Evolutionary conservation across 176 grass and related monocot species (phyloP), one percentile per base, ranked within the genome.

Genomic region (Carex kokanica): DNA sequence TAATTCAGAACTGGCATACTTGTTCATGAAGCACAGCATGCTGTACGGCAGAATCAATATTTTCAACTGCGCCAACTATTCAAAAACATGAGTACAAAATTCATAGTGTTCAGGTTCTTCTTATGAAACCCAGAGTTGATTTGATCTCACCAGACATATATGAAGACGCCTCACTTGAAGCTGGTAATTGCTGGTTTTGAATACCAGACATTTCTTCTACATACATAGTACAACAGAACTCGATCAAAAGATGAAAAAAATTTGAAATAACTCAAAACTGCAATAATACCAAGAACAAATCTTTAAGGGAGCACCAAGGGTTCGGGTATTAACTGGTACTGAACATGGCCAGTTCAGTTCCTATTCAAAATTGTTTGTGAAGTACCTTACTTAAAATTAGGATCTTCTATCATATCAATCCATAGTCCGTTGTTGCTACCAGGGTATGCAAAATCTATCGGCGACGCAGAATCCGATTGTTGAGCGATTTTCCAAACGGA

Each of bases 11-110:
- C 52, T 80, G 24, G 68, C 83, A 81, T 98, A 99, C 93, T 89
- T 99, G 96, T 27, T 93, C 80, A 2, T 81, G 88, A 86, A 99
- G 81, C 82, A 99, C 84, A 89, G 91, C 93, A 78, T 91, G 87
- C 84, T 91, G 86, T 12, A 92, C 91, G 80, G 89, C 85, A 87
- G 89, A 91, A 52, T 93, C 96, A 53, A 95, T 86, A 74, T 68
- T 83, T 78, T 71, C 77, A 74, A 78, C 53, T 75, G 32, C 71
- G 41, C 31, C 84, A 34, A 77, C 85, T 84, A 45, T 78, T 32
- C 47, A 51, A 43, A 13, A 47, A 66, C 27, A 27, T 81, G 63
- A 81, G 51, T 12, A 61, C 34, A 24, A 45, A 64, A 82, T 77
- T 77, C 73, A 55, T 77, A 24, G 47, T 31, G 55, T 7, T 55